Evolutionary conservation across 495 filamentous ascomycete genomes (phyloP).

Genomic region (Paragyromitra xinjiangensis): DNA sequence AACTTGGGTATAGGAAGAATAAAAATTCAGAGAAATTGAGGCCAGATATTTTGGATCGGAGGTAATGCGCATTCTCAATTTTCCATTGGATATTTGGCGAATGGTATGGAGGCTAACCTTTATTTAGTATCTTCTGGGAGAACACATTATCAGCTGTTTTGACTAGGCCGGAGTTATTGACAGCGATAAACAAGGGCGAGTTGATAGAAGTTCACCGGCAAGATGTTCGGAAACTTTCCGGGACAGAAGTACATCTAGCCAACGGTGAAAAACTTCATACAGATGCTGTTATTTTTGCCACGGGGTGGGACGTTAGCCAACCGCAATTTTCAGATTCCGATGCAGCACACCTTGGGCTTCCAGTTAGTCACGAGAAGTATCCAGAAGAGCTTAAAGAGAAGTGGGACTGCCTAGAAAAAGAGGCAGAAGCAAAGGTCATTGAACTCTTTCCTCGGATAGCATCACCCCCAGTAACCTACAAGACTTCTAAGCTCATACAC

Average conservation of each 20-base stretch:
- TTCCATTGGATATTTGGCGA: not conserved
- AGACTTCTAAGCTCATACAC: not conserved
- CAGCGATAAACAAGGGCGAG: slow-evolving; percentile 11
- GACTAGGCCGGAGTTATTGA: slow-evolving; percentile 22
- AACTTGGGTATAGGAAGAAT: slow-evolving; percentile 29
- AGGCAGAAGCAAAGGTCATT: slow-evolving; percentile 32
- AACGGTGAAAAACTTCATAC: slow-evolving; percentile 5
- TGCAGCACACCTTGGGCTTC: slow-evolving; percentile 14
- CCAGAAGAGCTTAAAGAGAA: slow-evolving; percentile 25
- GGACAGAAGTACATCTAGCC: slow-evolving; percentile 4
- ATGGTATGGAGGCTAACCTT: slow-evolving; percentile 11
- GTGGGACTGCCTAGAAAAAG: slow-evolving; percentile 40
- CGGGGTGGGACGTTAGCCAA: slow-evolving; percentile 29
- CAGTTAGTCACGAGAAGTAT: slow-evolving; percentile 6
- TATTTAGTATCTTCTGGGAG: slow-evolving; percentile 30
- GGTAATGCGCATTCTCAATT: slow-evolving; percentile 6
- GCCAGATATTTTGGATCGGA: slow-evolving; percentile 24
- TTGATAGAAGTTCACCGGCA: slow-evolving; percentile 28
- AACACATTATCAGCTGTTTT: slow-evolving; percentile 28
- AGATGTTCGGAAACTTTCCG: not conserved
- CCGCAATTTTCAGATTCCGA: slow-evolving; percentile 23
- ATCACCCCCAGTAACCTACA: not conserved
- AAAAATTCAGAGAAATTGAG: slow-evolving; percentile 33
- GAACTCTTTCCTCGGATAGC: slow-evolving; percentile 47
- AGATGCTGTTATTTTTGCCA: slow-evolving; percentile 46